phyloP scores from a whole-genome alignment of 306 rosid genomes.

The Cyclanthera cordifolia region DNA sequence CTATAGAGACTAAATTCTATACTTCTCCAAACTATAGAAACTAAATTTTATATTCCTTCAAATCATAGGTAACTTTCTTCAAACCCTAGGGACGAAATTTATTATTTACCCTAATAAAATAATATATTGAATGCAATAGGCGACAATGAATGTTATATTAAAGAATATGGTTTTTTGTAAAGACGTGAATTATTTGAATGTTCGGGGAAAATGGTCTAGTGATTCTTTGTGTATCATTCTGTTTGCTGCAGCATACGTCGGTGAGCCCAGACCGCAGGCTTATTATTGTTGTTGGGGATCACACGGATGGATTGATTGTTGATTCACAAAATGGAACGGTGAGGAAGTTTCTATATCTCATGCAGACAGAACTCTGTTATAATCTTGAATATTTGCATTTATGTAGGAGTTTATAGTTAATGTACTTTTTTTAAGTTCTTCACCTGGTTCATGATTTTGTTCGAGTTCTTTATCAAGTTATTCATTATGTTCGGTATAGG shows the following conservation, averaged over 20 bases:
- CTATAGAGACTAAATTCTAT: no score
- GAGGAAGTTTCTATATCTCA: neutral
- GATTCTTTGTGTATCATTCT: conserved; percentile 4
- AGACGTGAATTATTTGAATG: neutral
- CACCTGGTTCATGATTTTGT: neutral
- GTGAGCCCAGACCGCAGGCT: conserved; percentile 22
- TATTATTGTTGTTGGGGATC: conserved; percentile 22
- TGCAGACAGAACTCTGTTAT: neutral
- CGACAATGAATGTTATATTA: neutral
- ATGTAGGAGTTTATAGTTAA: neutral
- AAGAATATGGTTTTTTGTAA: no score
- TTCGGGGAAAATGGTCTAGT: neutral
- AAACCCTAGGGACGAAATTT: no score
- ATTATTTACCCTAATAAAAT: no score
- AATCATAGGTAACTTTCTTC: no score
- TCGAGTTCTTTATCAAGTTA: neutral
- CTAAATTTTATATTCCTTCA: no score
- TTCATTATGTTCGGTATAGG: neutral
- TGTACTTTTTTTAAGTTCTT: neutral
- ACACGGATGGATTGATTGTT: conserved; percentile 21
- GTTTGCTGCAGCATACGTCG: conserved; percentile 23
- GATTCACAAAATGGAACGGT: conserved; percentile 27
- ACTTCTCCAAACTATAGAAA: no score
- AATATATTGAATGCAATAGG: neutral
- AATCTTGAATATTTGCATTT: neutral